Conservation (phyloP, 208 protist species). For the Endotrypanum monterogeii region DNA sequence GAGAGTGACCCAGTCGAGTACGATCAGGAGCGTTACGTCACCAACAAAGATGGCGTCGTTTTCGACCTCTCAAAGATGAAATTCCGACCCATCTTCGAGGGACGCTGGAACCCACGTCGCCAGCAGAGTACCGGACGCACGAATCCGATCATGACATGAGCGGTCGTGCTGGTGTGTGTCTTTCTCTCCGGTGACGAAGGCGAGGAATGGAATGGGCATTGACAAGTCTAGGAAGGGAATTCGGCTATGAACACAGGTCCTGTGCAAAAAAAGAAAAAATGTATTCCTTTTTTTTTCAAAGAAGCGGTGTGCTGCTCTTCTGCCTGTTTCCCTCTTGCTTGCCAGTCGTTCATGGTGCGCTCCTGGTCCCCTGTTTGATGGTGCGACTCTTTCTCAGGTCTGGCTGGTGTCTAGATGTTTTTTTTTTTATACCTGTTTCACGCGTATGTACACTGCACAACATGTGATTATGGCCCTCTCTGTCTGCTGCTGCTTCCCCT, state of each 20-base stretch:
- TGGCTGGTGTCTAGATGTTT: constrained; percentile 12
- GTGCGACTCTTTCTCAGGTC: not conserved
- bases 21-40: constrained; percentile 89
- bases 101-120: constrained; percentile 80
- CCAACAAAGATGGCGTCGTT: constrained; percentile 85
- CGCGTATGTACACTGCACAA: not conserved
- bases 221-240: too few relatives aligned
- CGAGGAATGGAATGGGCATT: not conserved
- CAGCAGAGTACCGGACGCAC: constrained; percentile 84
- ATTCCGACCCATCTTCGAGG: constrained; percentile 85
- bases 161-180: not conserved
- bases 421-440: constrained; percentile 10
- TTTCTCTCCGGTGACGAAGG: not conserved
- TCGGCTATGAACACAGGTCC: too few relatives aligned
- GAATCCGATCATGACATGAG: constrained; percentile 83
- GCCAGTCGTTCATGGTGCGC: not conserved
- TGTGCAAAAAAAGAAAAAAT: too few relatives aligned
- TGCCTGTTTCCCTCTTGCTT: not conserved
- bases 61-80: constrained; percentile 91
- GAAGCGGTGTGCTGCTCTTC: not conserved
- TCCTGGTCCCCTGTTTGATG: constrained; percentile 10
- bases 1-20: constrained; percentile 88
- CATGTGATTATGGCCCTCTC: not conserved
- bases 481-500: not conserved
- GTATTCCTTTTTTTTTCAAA: not conserved